phyloP scores from a whole-genome alignment of 176 grass and related monocot species.

The Triticum dicoccoides region DNA sequence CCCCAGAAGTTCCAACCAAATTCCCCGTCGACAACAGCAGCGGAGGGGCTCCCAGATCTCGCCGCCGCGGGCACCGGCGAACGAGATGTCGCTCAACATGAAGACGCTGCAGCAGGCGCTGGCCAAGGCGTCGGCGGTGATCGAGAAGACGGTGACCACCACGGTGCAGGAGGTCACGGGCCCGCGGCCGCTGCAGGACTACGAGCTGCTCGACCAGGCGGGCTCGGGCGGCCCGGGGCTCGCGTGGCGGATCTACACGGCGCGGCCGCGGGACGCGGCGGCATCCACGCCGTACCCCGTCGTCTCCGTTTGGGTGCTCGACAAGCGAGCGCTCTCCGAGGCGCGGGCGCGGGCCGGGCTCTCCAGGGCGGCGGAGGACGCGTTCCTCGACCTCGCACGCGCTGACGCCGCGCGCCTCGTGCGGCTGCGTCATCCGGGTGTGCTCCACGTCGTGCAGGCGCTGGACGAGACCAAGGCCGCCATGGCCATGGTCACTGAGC shows the following conservation, averaged over 20 bases:
- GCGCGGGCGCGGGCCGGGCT: constrained; percentile 61
- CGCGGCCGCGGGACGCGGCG: constrained; percentile 64
- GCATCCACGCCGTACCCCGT: constrained; percentile 84
- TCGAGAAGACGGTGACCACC: constrained; percentile 94
- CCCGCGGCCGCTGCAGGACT: constrained; percentile 98
- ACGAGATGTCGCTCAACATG: constrained; percentile 90
- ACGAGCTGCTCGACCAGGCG: constrained; percentile 84
- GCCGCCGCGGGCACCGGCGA: constrained; percentile 21
- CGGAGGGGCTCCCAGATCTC: constrained; percentile 47
- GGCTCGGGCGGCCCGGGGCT: constrained; percentile 82
- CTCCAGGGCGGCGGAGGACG: constrained; percentile 81
- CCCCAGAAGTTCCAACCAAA: constrained; percentile 15
- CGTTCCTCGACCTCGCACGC: constrained; percentile 84
- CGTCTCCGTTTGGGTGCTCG: constrained; percentile 94
- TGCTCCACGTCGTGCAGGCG: constrained; percentile 97
- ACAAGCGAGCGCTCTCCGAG: constrained; percentile 90
- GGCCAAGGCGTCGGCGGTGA: constrained; percentile 94
- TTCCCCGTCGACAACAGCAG: constrained; percentile 1
- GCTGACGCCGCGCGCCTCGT: constrained; percentile 87
- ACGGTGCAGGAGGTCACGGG: constrained; percentile 99
- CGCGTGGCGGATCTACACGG: constrained; percentile 85
- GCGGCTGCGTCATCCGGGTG: constrained; percentile 89
- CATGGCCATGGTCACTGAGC: constrained; percentile 97
- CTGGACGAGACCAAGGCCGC: constrained; percentile 96
- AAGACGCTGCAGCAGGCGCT: constrained; percentile 88